Conservation (phyloP, 495 filamentous ascomycete genomes). For the Penicillium pulvis region DNA sequence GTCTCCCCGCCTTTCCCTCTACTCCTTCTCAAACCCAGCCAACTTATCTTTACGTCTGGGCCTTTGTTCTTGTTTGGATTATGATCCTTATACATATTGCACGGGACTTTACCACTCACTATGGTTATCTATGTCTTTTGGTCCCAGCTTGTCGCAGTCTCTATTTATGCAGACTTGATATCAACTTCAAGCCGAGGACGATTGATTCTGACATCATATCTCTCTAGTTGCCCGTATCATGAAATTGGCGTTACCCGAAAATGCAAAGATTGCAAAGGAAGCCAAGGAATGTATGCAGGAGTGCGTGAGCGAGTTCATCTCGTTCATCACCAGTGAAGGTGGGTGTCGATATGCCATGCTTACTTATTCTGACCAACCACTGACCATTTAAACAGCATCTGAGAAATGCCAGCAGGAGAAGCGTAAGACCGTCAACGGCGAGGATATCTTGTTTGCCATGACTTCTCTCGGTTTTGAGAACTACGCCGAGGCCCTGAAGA, state of each 20-base stretch:
- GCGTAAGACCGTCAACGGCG: conserved; percentile 97
- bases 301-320: conserved; percentile 99
- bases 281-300: conserved; percentile 99
- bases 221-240: conserved; percentile 97
- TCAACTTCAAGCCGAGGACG: background rate
- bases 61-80: background rate
- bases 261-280: conserved; percentile 99
- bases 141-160: background rate
- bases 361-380: background rate
- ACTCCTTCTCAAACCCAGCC: conserved; percentile 1
- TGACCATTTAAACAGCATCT: conserved; percentile 65
- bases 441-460: conserved; percentile 99
- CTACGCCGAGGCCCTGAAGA: conserved; percentile 96
- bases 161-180: background rate
- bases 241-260: conserved; percentile 95
- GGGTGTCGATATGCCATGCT: conserved; percentile 14
- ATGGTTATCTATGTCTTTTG: background rate
- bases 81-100: background rate
- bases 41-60: background rate
- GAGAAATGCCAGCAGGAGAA: conserved; percentile 99
- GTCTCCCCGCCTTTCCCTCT: conserved; percentile 21
- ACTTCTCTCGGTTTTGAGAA: conserved; percentile 98
- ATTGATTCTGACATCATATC: conserved; percentile 78
- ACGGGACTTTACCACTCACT: background rate
- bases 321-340: conserved; percentile 99